These are phyloP conservation scores for Stenogyne calaminthoides DNA, from an alignment of 305 asterid genomes.

Conservation along the genomic window DNA sequence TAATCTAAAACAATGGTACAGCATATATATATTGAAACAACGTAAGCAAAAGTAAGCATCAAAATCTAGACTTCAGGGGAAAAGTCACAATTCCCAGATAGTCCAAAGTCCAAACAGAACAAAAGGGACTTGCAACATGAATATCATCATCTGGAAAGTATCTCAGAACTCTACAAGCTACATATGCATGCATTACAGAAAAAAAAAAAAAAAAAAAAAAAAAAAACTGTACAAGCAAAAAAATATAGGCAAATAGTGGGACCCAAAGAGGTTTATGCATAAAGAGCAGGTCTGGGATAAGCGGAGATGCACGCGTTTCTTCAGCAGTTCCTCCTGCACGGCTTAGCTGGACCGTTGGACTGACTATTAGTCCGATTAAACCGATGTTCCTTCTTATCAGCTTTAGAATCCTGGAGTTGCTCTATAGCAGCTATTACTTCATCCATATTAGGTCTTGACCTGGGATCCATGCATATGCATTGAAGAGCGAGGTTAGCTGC, in stretches of 20 bases:
- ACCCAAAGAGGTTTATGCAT: conserved; percentile 28
- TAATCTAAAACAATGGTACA: too few relatives aligned
- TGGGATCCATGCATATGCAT: conserved; percentile 68
- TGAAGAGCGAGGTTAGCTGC: conserved; percentile 65
- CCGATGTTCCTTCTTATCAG: conserved; percentile 33
- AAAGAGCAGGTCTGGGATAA: conserved; percentile 69
- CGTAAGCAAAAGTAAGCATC: not conserved
- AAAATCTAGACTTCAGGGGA: not conserved
- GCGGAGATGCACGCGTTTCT: conserved; percentile 31
- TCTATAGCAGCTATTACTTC: conserved; percentile 67
- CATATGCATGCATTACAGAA: conserved; percentile 21
- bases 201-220: too few relatives aligned
- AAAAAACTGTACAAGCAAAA: conserved; percentile 43
- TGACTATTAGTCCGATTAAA: conserved; percentile 26
- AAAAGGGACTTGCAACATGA: conserved; percentile 2
- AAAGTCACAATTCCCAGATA: conserved; percentile 4
- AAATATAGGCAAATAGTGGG: not conserved
- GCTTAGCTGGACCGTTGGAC: conserved; percentile 33
- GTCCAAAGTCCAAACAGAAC: conserved; percentile 3
- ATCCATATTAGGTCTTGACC: conserved; percentile 73
- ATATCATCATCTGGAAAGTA: conserved; percentile 21
- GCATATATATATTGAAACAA: too few relatives aligned
- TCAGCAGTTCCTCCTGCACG: conserved; percentile 40
- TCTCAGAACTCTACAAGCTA: conserved; percentile 22
- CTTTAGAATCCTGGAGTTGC: conserved; percentile 44